A percentile compares a stretch with the other conserved stretches of the same genome.
These are phyloP conservation scores for Trichosporon sp. DNA, from an alignment of 1,284 basidiomycete species.

Conservation along the genomic window DNA sequence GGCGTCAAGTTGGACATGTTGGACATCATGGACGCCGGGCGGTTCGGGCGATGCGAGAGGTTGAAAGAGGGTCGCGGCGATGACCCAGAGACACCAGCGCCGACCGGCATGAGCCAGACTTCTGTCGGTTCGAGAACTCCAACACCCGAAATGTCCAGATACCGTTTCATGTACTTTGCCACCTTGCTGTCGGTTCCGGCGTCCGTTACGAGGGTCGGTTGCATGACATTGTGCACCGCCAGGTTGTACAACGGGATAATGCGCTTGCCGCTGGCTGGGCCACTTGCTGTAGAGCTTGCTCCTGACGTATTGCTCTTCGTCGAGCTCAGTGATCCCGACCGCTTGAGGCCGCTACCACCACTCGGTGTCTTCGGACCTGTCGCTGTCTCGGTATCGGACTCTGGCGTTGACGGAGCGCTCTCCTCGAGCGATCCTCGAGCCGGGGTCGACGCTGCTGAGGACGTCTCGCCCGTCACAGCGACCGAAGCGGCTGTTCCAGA, in stretches of 20 bases:
- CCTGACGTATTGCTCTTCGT: slow-evolving; percentile 9
- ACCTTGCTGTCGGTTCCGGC: slow-evolving; percentile 87
- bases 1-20: slow-evolving; percentile 31
- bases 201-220: slow-evolving; percentile 68
- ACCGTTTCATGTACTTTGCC: slow-evolving; percentile 78
- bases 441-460: slow-evolving; percentile 7
- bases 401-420: not conserved
- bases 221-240: slow-evolving; percentile 79
- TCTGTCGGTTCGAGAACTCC: slow-evolving; percentile 76
- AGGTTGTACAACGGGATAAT: slow-evolving; percentile 93
- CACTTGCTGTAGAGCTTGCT: slow-evolving; percentile 8
- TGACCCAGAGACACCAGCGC: not conserved
- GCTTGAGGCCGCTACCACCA: slow-evolving; percentile 12
- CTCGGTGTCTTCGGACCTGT: not conserved
- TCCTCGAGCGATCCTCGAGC: slow-evolving; percentile 12
- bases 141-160: slow-evolving; percentile 72
- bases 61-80: slow-evolving; percentile 17
- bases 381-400: not conserved
- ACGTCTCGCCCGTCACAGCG: not conserved
- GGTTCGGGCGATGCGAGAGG: slow-evolving; percentile 1
- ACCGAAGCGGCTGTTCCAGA: not conserved
- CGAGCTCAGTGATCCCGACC: slow-evolving; percentile 27
- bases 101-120: slow-evolving; percentile 54
- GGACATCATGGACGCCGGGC: slow-evolving; percentile 34
- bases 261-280: slow-evolving; percentile 42